phyloP scores from a whole-genome alignment of 176 grass and related monocot genomes.

The Tillandsia fasciculata region DNA sequence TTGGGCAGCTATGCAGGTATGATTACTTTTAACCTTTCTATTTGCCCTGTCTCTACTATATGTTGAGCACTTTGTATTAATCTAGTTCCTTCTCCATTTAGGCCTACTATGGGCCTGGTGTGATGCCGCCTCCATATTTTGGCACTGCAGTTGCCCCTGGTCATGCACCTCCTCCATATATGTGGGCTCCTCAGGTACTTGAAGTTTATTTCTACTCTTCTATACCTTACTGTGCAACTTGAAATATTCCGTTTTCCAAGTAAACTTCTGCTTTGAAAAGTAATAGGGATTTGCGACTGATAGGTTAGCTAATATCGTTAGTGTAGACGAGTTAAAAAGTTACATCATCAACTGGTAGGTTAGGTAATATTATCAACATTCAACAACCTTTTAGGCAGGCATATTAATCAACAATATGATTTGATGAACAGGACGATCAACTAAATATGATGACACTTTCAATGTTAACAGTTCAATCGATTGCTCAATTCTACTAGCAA shows the following conservation, averaged over 20 bases:
- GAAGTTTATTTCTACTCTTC: neutral
- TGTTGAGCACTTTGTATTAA: slow-evolving; percentile 13
- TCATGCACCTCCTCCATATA: slow-evolving; percentile 48
- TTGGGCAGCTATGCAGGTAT: slow-evolving; percentile 69
- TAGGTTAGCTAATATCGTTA: neutral
- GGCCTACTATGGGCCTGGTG: slow-evolving; percentile 77
- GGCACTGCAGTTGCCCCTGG: slow-evolving; percentile 42
- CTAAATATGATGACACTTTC: too few relatives aligned
- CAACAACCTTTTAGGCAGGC: too few relatives aligned
- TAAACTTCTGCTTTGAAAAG: neutral
- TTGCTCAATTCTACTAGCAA: too few relatives aligned
- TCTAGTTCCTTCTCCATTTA: slow-evolving; percentile 19
- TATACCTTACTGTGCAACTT: neutral
- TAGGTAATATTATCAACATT: too few relatives aligned
- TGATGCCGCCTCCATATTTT: slow-evolving; percentile 58
- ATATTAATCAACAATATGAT: too few relatives aligned
- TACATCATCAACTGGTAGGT: too few relatives aligned
- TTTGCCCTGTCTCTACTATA: slow-evolving; percentile 3
- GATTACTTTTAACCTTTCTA: neutral
- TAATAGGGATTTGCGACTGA: neutral
- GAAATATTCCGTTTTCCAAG: neutral
- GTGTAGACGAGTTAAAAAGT: neutral
- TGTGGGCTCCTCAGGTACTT: slow-evolving; percentile 77
- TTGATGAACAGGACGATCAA: too few relatives aligned
- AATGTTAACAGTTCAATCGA: too few relatives aligned